Conservation (phyloP, 768 basidiomycete genomes). For the Kwoniella pini region DNA sequence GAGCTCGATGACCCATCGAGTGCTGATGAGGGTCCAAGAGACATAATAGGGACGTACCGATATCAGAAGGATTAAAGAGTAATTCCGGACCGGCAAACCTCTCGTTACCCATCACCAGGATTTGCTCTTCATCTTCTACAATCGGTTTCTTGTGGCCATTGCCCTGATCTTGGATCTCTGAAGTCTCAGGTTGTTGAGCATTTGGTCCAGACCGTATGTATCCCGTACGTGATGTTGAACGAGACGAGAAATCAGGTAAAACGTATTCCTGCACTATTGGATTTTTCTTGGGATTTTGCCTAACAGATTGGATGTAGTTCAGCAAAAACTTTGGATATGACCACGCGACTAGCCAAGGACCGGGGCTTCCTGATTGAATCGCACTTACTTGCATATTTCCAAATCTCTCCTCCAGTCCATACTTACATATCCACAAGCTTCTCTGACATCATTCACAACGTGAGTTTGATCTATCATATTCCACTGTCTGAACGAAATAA, state of each 20-base stretch:
- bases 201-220: slow-evolving; percentile 58
- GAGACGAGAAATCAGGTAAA: slow-evolving; percentile 74
- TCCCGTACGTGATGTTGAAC: slow-evolving; percentile 57
- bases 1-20: no score
- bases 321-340: no score
- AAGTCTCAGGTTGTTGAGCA: slow-evolving; percentile 16
- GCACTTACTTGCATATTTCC: slow-evolving; percentile 72
- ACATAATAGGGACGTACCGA: no score
- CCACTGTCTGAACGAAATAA: slow-evolving; percentile 93
- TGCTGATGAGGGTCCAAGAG: no score
- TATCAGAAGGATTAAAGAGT: slow-evolving; percentile 83
- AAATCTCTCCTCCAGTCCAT: slow-evolving; percentile 68
- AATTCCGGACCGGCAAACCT: slow-evolving; percentile 90
- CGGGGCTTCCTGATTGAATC: background rate
- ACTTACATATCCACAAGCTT: slow-evolving; percentile 84
- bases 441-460: slow-evolving; percentile 90
- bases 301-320: slow-evolving; percentile 10
- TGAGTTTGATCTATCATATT: slow-evolving; percentile 97
- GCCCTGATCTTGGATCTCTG: slow-evolving; percentile 30
- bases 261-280: slow-evolving; percentile 82
- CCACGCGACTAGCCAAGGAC: no score
- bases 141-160: background rate
- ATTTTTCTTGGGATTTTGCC: slow-evolving; percentile 61
- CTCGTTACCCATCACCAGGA: slow-evolving; percentile 86
- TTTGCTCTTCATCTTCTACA: slow-evolving; percentile 58